Evolutionary conservation across 75 land plant species (phyloP).

Genomic region (Selaginella moellendorffii): DNA sequence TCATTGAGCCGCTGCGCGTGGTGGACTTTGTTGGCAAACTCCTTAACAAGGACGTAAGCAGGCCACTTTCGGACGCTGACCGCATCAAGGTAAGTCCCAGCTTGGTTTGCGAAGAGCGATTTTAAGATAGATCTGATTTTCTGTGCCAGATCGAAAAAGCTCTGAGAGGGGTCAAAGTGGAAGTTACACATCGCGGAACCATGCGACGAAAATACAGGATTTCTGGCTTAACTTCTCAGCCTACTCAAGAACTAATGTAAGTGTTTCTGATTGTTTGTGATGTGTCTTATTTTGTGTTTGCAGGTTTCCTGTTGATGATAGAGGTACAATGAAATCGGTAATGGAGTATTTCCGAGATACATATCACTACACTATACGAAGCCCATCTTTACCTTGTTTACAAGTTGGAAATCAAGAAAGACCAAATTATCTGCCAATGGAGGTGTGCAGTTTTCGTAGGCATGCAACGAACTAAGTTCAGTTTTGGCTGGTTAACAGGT

Average conservation of each 20-base stretch:
- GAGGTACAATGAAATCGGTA: slow-evolving; percentile 55
- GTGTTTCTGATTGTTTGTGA: slow-evolving; percentile 8
- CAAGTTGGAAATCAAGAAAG: slow-evolving; percentile 71
- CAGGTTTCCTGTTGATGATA: slow-evolving; percentile 78
- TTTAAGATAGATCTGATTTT: too few species aligned
- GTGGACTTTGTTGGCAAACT: slow-evolving; percentile 61
- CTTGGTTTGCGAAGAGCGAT: too few species aligned
- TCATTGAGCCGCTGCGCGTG: slow-evolving; percentile 73
- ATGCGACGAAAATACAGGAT: slow-evolving; percentile 74
- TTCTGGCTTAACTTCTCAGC: slow-evolving; percentile 64
- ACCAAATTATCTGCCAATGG: slow-evolving; percentile 78
- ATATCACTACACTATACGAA: slow-evolving; percentile 53
- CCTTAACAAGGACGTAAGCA: slow-evolving; percentile 44
- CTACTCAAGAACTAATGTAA: slow-evolving; percentile 70
- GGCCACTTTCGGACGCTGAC: slow-evolving; percentile 62
- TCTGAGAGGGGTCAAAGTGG: slow-evolving; percentile 75
- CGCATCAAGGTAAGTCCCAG: slow-evolving; percentile 74
- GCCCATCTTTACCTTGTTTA: slow-evolving; percentile 57
- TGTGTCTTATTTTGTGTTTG: not conserved
- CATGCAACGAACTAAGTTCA: not conserved
- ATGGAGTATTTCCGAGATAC: slow-evolving; percentile 70
- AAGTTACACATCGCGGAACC: slow-evolving; percentile 78
- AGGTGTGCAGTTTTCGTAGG: slow-evolving; percentile 27
- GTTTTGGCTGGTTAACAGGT: slow-evolving; percentile 30
- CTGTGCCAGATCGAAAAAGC: slow-evolving; percentile 54